Percentiles rank a stretch among this genome's conserved stretches.
phyloP scores from a whole-genome alignment of 225 moss, liverwort and hornwort species.

The Climacium dendroides region DNA sequence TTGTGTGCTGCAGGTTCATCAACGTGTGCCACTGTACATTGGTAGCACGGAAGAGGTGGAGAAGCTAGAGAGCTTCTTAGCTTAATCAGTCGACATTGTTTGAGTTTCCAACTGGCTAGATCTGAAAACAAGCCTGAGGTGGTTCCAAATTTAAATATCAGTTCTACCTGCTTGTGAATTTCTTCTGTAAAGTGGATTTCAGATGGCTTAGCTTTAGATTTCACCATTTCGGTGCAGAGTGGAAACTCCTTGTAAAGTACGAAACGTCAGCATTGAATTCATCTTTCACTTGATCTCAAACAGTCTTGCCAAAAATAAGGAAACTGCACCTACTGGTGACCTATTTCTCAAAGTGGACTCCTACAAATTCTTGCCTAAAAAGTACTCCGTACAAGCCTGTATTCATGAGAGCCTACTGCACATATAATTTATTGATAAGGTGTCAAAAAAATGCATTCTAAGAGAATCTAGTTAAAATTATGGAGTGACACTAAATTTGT shows the following conservation, averaged over 20 bases:
- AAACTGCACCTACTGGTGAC: neutral
- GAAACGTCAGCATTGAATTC: neutral
- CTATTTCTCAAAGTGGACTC: neutral
- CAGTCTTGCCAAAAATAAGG: neutral
- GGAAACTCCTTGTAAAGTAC: neutral
- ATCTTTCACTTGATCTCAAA: neutral
- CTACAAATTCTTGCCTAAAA: neutral
- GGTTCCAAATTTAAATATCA: neutral
- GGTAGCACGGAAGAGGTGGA: slow-evolving; percentile 73
- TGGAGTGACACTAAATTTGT: too few species aligned
- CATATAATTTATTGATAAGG: neutral
- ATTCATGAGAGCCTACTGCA: neutral
- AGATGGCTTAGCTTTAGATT: neutral
- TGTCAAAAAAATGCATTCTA: too few species aligned
- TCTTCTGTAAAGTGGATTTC: neutral
- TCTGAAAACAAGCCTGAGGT: neutral
- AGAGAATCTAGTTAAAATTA: neutral
- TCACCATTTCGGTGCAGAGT: neutral
- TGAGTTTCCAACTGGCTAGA: neutral
- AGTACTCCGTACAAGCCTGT: neutral
- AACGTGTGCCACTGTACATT: slow-evolving; percentile 65
- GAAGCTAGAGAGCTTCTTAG: slow-evolving; percentile 68
- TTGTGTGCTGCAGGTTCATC: slow-evolving; percentile 45
- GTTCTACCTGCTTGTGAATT: neutral
- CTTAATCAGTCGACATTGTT: slow-evolving; percentile 19